Evolutionary conservation across 306 rosid genomes (phyloP).

Genomic region (Leucaena leucocephala): DNA sequence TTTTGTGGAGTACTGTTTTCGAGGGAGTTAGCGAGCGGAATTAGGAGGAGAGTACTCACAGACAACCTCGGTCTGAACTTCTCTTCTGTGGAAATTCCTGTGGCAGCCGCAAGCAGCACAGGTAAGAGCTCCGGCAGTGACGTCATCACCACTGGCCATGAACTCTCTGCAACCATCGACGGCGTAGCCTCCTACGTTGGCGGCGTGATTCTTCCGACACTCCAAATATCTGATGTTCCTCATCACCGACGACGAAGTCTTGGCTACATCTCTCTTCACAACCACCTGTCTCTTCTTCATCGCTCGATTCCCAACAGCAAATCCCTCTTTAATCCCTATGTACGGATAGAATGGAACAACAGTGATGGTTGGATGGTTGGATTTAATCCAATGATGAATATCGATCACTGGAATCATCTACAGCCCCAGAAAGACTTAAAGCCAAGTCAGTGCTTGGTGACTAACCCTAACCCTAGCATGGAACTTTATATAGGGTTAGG

Average conservation of each 20-base stretch:
- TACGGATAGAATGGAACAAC: not conserved
- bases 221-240: constrained; percentile 73
- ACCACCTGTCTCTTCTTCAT: constrained; percentile 88
- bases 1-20: not conserved
- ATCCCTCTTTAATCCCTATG: not conserved
- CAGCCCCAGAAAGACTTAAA: not conserved
- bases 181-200: constrained; percentile 87
- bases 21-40: not conserved
- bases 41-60: constrained; percentile 92
- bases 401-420: not conserved
- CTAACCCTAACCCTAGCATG: constrained; percentile 83
- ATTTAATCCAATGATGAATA: not conserved
- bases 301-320: not conserved
- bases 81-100: constrained; percentile 78
- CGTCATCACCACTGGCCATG: constrained; percentile 72
- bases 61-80: constrained; percentile 91
- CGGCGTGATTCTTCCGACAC: constrained; percentile 96
- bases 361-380: not conserved
- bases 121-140: constrained; percentile 56
- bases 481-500: constrained; percentile 40
- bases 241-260: constrained; percentile 65
- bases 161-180: constrained; percentile 95
- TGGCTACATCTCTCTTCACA: constrained; percentile 53
- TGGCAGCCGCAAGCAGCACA: constrained; percentile 98
- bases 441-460: constrained; percentile 36